Percentiles rank a stretch among this genome's conserved stretches.
Evolutionary conservation across 108 stramenopile species (phyloP).

Genomic region (Skeletonema costatum): DNA sequence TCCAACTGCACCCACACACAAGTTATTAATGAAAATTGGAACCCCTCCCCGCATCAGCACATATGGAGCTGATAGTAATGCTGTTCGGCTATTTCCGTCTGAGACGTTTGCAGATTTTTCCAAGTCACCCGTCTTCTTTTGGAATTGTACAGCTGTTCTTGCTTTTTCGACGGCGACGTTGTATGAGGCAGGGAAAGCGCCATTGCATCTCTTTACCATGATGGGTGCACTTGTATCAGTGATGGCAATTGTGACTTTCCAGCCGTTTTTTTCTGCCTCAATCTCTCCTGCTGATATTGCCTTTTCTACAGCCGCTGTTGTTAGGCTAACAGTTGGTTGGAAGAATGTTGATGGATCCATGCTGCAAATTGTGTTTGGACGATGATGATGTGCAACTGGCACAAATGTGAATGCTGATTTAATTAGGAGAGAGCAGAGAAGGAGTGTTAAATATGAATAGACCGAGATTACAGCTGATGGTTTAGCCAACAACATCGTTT

Average conservation of each 20-base stretch:
- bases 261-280: conserved; percentile 35
- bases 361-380: background rate
- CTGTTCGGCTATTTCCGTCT: conserved; percentile 30
- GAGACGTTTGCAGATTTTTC: conserved; percentile 34
- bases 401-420: background rate
- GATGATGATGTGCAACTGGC: background rate
- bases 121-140: conserved; percentile 34
- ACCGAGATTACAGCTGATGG: no score
- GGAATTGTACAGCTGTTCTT: conserved; percentile 44
- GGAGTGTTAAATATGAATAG: background rate
- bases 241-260: conserved; percentile 50
- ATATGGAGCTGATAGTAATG: conserved; percentile 35
- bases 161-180: conserved; percentile 55
- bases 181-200: conserved; percentile 46
- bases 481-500: background rate
- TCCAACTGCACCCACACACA: conserved; percentile 44
- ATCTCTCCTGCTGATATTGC: conserved; percentile 38
- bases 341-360: conserved; percentile 14
- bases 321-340: conserved; percentile 18
- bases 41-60: conserved; percentile 45
- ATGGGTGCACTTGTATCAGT: conserved; percentile 47
- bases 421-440: background rate
- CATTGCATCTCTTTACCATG: conserved; percentile 32
- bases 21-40: conserved; percentile 35
- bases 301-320: conserved; percentile 24